Evolutionary conservation across 2,329 filamentous ascomycete genomes (phyloP).

Genomic region (Pseudocercospora fijiensis): DNA sequence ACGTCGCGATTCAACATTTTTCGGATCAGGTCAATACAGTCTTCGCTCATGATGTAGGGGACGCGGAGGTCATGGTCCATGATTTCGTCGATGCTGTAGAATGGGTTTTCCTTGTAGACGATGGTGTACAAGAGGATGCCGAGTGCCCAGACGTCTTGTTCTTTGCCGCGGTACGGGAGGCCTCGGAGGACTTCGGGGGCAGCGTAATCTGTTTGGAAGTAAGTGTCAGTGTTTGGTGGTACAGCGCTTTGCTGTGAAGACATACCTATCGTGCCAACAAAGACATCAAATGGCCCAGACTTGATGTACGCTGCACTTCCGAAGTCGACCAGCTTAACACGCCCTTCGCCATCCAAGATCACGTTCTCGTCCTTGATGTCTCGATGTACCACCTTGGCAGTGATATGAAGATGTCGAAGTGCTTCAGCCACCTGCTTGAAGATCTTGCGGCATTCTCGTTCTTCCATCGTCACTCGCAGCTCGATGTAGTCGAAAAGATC

Average conservation of each 20-base stretch:
- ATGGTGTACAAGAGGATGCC: constrained; percentile 98
- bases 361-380: constrained; percentile 99
- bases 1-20: constrained; percentile 93
- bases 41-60: constrained; percentile 83
- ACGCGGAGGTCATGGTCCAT: constrained; percentile 94
- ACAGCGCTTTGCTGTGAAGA: not conserved
- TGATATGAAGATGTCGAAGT: constrained; percentile 86
- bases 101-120: constrained; percentile 98
- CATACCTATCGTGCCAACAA: constrained; percentile 96
- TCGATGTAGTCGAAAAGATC: constrained; percentile 99
- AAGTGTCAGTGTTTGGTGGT: not conserved
- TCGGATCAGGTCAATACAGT: constrained; percentile 87
- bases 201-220: constrained; percentile 72
- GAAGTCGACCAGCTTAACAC: constrained; percentile 97
- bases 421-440: constrained; percentile 91
- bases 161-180: constrained; percentile 87
- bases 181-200: constrained; percentile 96
- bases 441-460: constrained; percentile 88
- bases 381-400: constrained; percentile 87
- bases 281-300: constrained; percentile 96
- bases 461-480: constrained; percentile 92
- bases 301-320: constrained; percentile 98
- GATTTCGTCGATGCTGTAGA: constrained; percentile 98
- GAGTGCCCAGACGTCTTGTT: constrained; percentile 97
- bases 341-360: constrained; percentile 88